Evolutionary conservation across 179 eudicot genomes (phyloP).

Genomic region (Amaranthus tricolor): DNA sequence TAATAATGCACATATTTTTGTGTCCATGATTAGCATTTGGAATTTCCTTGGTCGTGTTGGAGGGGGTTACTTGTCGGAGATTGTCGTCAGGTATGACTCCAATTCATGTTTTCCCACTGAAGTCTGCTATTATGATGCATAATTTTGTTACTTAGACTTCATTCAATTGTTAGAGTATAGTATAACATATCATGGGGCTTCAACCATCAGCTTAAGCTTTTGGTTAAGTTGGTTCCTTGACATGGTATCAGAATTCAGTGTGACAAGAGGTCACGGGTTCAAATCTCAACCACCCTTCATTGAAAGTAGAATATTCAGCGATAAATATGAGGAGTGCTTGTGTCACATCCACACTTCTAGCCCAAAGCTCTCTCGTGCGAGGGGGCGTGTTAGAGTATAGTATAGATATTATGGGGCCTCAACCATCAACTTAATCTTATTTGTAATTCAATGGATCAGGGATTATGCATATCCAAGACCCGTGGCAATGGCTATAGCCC

Average conservation of each 20-base stretch:
- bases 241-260: too few species aligned
- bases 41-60: constrained; percentile 63
- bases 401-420: too few species aligned
- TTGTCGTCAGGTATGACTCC: constrained; percentile 41
- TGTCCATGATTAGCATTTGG: constrained; percentile 64
- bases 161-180: background rate
- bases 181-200: background rate
- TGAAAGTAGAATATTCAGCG: too few species aligned
- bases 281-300: too few species aligned
- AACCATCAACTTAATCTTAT: background rate
- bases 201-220: too few species aligned
- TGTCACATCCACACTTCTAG: too few species aligned
- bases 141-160: background rate
- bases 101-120: background rate
- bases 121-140: background rate
- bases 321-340: too few species aligned
- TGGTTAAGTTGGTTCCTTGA: too few species aligned
- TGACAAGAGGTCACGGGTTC: too few species aligned
- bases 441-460: constrained; percentile 21
- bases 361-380: too few species aligned
- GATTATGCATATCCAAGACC: constrained; percentile 59
- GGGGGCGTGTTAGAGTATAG: too few species aligned
- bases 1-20: constrained; percentile 48
- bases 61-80: constrained; percentile 59
- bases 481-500: constrained; percentile 52